phyloP scores from a whole-genome alignment of 352 stramenopile species.

The Pythium rishiriense region DNA sequence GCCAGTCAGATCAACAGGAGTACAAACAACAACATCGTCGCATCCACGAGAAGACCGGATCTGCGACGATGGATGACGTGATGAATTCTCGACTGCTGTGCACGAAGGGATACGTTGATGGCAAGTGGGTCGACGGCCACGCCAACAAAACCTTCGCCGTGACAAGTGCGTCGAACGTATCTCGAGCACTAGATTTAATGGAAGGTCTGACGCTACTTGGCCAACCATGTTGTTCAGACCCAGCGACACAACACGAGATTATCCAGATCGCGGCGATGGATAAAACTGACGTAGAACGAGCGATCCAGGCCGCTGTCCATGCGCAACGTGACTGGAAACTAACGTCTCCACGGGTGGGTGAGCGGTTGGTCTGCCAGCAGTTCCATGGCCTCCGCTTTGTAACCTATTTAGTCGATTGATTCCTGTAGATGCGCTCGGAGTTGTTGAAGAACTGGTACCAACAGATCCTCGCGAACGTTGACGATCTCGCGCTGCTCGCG shows the following conservation, averaged over 20 bases:
- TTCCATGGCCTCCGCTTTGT: too few species aligned
- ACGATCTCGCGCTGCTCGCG: constrained; percentile 90
- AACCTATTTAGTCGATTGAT: too few species aligned
- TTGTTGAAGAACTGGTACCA: constrained; percentile 80
- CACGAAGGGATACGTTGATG: constrained; percentile 69
- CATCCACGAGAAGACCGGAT: neutral
- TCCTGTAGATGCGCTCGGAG: constrained; percentile 40
- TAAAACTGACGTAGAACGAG: constrained; percentile 56
- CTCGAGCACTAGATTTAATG: neutral
- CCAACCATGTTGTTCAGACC: constrained; percentile 40
- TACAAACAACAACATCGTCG: constrained; percentile 15
- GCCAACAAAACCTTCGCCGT: constrained; percentile 53
- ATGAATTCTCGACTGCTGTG: constrained; percentile 57
- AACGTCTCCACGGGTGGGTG: constrained; percentile 46
- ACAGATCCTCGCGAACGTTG: constrained; percentile 53
- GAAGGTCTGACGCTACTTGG: too few species aligned
- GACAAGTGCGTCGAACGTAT: constrained; percentile 32
- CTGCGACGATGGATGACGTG: constrained; percentile 34
- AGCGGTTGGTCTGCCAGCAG: neutral
- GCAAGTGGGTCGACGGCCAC: constrained; percentile 68
- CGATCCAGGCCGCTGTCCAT: constrained; percentile 61
- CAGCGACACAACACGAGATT: constrained; percentile 72
- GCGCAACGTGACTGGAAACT: constrained; percentile 71
- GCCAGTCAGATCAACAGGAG: neutral
- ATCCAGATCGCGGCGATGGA: constrained; percentile 67